Percentiles rank a stretch among this genome's conserved stretches.
These are phyloP conservation scores for Schizochytrium sp. DNA, from an alignment of 108 stramenopile species.

Conservation along the genomic window DNA sequence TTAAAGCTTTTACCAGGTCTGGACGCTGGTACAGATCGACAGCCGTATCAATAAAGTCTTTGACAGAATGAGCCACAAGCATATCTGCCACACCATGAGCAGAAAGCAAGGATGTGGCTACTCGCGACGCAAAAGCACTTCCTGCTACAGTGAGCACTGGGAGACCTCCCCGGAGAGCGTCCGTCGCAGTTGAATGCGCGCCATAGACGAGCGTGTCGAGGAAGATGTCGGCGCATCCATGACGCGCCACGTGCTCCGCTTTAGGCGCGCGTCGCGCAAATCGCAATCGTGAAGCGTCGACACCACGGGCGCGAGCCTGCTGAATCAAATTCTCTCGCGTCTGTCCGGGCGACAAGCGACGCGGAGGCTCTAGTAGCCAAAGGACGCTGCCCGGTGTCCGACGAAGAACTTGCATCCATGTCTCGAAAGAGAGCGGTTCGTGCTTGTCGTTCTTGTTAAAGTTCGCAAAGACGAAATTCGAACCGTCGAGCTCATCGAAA, in stretches of 20 bases:
- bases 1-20: neutral
- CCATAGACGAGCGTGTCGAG: conserved; percentile 51
- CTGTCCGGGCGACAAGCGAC: neutral
- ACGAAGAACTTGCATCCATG: conserved; percentile 38
- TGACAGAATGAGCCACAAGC: conserved; percentile 14
- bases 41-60: conserved; percentile 20
- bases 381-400: conserved; percentile 36
- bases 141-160: conserved; percentile 33
- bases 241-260: conserved; percentile 36
- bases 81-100: neutral
- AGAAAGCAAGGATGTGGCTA: conserved; percentile 19
- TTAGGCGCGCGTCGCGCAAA: conserved; percentile 38
- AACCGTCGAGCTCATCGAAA: neutral
- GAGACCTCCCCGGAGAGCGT: conserved; percentile 41
- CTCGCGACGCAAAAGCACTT: conserved; percentile 21
- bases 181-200: conserved; percentile 54
- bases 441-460: conserved; percentile 53
- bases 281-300: conserved; percentile 25
- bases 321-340: conserved; percentile 7
- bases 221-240: conserved; percentile 39
- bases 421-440: conserved; percentile 33
- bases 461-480: conserved; percentile 34
- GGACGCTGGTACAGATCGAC: neutral
- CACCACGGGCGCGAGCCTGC: conserved; percentile 28
- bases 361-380: conserved; percentile 38